phyloP scores from a whole-genome alignment of 164 flowering plant species.

The Annona squamosa region DNA sequence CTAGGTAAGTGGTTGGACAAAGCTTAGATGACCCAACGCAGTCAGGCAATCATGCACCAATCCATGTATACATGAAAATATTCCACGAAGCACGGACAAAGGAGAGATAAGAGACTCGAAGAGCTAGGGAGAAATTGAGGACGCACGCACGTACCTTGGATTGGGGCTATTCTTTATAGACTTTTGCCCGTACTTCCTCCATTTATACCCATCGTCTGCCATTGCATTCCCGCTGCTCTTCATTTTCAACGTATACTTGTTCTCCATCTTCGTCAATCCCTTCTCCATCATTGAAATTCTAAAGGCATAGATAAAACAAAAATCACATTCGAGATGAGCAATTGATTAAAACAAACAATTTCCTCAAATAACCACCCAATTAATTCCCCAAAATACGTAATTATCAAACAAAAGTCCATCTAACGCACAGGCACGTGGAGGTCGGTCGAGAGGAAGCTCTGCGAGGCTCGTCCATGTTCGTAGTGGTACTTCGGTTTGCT shows the following conservation, averaged over 20 bases:
- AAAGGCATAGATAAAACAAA: background rate
- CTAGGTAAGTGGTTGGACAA: too few species aligned
- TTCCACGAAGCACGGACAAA: too few species aligned
- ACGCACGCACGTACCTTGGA: slow-evolving; percentile 47
- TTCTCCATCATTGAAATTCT: slow-evolving; percentile 42
- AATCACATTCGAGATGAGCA: background rate
- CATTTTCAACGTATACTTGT: slow-evolving; percentile 66
- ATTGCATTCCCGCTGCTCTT: slow-evolving; percentile 52
- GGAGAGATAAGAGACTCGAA: too few species aligned
- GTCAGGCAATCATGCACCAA: too few species aligned
- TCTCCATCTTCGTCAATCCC: slow-evolving; percentile 42
- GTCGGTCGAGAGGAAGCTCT: slow-evolving; percentile 12
- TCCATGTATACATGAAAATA: too few species aligned
- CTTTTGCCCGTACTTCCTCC: slow-evolving; percentile 97
- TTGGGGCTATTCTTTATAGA: slow-evolving; percentile 79
- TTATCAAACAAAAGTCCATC: background rate
- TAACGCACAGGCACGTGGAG: slow-evolving; percentile 24
- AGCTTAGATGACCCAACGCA: too few species aligned
- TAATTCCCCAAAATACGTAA: background rate
- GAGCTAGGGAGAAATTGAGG: background rate
- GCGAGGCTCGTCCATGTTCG: background rate
- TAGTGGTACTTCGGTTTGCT: slow-evolving; percentile 10
- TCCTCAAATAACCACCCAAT: background rate
- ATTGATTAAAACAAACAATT: background rate
- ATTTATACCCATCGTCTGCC: slow-evolving; percentile 89